Conservation (phyloP, 176 grass and related monocot species). For the Eremochloa ophiuroides region DNA sequence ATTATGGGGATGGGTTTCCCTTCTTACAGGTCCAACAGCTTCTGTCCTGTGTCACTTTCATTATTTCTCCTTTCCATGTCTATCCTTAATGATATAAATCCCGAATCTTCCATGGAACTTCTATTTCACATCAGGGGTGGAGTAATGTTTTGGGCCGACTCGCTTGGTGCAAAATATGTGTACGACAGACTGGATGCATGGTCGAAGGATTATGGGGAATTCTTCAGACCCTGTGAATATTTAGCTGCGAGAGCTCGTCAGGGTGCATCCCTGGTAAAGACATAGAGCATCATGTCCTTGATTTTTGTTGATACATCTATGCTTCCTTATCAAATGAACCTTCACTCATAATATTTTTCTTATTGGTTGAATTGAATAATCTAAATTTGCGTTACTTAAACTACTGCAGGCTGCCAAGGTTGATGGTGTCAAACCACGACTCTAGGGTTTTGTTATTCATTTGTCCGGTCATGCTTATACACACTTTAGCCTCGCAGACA, state of each 20-base stretch:
- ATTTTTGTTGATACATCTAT: not conserved
- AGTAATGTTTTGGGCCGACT: slow-evolving; percentile 69
- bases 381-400: slow-evolving; percentile 17
- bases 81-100: not conserved
- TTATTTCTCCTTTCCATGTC: not conserved
- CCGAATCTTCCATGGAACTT: not conserved
- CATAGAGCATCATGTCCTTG: not conserved
- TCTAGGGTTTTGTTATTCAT: slow-evolving; percentile 1
- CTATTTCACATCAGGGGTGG: slow-evolving; percentile 46
- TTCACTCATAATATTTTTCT: not conserved
- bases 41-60: not conserved
- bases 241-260: slow-evolving; percentile 30
- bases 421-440: not conserved
- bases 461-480: not conserved
- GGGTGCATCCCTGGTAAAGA: slow-evolving; percentile 55
- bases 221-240: slow-evolving; percentile 66
- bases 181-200: slow-evolving; percentile 39
- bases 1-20: slow-evolving; percentile 91
- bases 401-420: slow-evolving; percentile 28
- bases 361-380: not conserved
- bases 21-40: slow-evolving; percentile 58
- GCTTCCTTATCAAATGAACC: not conserved
- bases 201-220: slow-evolving; percentile 49
- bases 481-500: too few relatives aligned
- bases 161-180: slow-evolving; percentile 42